Percentiles rank a stretch among this genome's conserved stretches.
These are phyloP conservation scores for Pseudogymnoascus sp. DNA, from an alignment of 2,329 filamentous ascomycete species.

Conservation along the genomic window DNA sequence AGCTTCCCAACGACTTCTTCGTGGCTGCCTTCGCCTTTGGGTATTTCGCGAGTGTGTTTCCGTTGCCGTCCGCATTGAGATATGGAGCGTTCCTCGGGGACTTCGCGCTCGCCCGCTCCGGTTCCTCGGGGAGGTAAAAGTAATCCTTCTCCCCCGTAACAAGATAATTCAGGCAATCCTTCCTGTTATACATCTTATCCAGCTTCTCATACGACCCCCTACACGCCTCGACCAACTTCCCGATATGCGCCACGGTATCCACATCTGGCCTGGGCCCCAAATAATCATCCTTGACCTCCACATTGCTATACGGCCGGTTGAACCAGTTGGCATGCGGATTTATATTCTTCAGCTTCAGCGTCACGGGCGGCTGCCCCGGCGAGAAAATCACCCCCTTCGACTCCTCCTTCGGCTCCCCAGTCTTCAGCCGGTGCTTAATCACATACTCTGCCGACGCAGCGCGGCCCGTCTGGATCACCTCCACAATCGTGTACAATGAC, in stretches of 20 bases:
- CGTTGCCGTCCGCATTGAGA: slow-evolving; percentile 27
- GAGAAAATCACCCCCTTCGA: background rate
- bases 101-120: slow-evolving; percentile 26
- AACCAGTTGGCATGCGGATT: slow-evolving; percentile 45
- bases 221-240: slow-evolving; percentile 43
- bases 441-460: slow-evolving; percentile 23
- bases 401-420: slow-evolving; percentile 1
- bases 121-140: slow-evolving; percentile 34
- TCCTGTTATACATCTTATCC: slow-evolving; percentile 46
- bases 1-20: slow-evolving; percentile 37
- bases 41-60: slow-evolving; percentile 26
- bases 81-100: slow-evolving; percentile 25
- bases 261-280: slow-evolving; percentile 41
- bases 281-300: slow-evolving; percentile 42
- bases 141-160: slow-evolving; percentile 40
- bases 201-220: slow-evolving; percentile 42
- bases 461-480: slow-evolving; percentile 32
- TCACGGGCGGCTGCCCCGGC: slow-evolving; percentile 28
- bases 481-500: slow-evolving; percentile 33
- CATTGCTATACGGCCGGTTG: slow-evolving; percentile 42
- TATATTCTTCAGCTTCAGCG: slow-evolving; percentile 37
- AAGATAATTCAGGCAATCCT: slow-evolving; percentile 43
- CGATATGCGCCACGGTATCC: slow-evolving; percentile 44
- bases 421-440: background rate
- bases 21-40: slow-evolving; percentile 30